phyloP scores from a whole-genome alignment of 495 filamentous ascomycete genomes.

The Tuber melanosporum region DNA sequence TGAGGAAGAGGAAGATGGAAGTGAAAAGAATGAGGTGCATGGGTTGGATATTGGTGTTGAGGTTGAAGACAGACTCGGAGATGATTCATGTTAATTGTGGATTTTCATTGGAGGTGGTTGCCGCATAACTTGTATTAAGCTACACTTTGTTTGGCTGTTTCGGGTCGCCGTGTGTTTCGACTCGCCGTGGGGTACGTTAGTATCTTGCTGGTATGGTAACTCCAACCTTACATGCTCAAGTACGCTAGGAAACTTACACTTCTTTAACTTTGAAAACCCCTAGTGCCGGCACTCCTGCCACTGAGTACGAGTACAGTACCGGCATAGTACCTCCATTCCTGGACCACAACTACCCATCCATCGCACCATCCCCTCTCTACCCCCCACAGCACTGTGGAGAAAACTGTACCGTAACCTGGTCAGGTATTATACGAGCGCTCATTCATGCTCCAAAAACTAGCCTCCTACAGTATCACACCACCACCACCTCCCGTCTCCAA shows the following conservation, averaged over 20 bases:
- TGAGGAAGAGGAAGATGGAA: not conserved
- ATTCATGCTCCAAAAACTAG: constrained; percentile 16
- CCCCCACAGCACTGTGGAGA: too few relatives aligned
- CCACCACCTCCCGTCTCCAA: not conserved
- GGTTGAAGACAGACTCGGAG: not conserved
- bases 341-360: too few relatives aligned
- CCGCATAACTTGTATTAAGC: not conserved
- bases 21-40: not conserved
- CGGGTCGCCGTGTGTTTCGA: not conserved
- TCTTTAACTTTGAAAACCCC: too few relatives aligned
- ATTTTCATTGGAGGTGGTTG: not conserved
- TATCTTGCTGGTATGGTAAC: too few relatives aligned
- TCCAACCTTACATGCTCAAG: too few relatives aligned
- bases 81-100: not conserved
- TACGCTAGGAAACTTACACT: too few relatives aligned
- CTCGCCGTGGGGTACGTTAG: not conserved
- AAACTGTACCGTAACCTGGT: too few relatives aligned
- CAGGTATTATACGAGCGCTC: too few relatives aligned
- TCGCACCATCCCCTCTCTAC: too few relatives aligned
- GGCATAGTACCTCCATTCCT: too few relatives aligned
- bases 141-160: not conserved
- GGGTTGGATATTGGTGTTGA: not conserved
- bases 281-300: too few relatives aligned
- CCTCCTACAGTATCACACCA: not conserved
- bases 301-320: too few relatives aligned